Evolutionary conservation across 78 protist species (phyloP).

Genomic region (Chrysochromulina tobinii): DNA sequence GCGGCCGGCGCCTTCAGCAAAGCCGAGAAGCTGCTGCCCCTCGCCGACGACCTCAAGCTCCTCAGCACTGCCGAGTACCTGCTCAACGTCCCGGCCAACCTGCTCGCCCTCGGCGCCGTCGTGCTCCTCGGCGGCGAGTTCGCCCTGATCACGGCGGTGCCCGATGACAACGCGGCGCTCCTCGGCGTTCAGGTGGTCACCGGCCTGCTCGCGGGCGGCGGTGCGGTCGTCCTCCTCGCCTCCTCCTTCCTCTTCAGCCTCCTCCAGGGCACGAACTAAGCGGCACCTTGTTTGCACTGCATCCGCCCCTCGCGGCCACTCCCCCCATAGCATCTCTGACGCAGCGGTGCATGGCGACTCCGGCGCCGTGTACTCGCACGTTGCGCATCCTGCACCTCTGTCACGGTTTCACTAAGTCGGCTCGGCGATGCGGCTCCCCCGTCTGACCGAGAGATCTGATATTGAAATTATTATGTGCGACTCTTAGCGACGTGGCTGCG

Average conservation of each 20-base stretch:
- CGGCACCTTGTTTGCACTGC: no score
- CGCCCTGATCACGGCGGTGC: background rate
- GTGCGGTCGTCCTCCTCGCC: background rate
- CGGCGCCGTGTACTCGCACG: no score
- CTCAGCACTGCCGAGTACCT: background rate
- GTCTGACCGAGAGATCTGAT: no score
- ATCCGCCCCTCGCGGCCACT: no score
- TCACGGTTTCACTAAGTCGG: no score
- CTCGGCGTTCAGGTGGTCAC: background rate
- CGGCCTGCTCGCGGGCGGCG: background rate
- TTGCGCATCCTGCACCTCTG: no score
- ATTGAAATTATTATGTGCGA: no score
- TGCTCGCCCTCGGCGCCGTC: background rate
- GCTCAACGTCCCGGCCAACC: background rate
- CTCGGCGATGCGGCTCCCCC: no score
- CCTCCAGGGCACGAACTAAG: background rate
- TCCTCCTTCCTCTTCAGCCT: background rate
- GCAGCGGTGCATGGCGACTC: no score
- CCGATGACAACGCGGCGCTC: background rate
- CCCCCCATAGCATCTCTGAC: no score
- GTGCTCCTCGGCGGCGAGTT: background rate
- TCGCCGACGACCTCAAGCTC: background rate
- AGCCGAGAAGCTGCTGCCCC: background rate
- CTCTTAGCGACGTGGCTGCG: no score
- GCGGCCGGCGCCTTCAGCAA: background rate